A percentile compares a stretch with the other conserved stretches of the same genome.
phyloP scores from a whole-genome alignment of 495 filamentous ascomycete genomes.

The Diplogelasinospora grovesii region DNA sequence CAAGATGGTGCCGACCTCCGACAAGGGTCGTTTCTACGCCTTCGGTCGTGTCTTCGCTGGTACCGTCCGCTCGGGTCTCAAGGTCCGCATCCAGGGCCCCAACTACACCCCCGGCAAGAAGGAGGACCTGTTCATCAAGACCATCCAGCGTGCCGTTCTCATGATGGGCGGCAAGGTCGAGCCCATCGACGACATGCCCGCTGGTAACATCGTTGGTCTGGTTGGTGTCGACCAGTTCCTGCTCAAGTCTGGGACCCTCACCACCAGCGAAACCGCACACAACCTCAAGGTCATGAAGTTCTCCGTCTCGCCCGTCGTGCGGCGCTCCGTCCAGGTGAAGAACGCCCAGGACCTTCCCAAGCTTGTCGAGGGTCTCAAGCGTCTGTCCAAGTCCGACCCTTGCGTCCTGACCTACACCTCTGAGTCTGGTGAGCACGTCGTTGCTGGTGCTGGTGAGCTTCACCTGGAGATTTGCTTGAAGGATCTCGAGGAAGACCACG shows the following conservation, averaged over 20 bases:
- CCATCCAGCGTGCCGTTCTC: conserved; percentile 98
- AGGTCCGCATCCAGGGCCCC: conserved; percentile 99
- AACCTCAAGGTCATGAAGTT: conserved; percentile 99
- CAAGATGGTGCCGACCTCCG: conserved; percentile 99
- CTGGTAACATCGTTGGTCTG: conserved; percentile 98
- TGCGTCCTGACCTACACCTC: conserved; percentile 87
- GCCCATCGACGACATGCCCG: conserved; percentile 97
- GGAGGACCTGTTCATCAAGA: conserved; percentile 99
- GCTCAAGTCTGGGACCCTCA: conserved; percentile 99
- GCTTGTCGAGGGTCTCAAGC: conserved; percentile 99
- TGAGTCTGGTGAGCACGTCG: conserved; percentile 95
- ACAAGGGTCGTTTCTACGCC: conserved; percentile 99
- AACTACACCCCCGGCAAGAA: conserved; percentile 98
- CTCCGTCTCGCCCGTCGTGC: conserved; percentile 98
- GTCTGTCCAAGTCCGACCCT: conserved; percentile 99
- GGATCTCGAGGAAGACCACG: conserved; percentile 99
- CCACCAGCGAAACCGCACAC: conserved; percentile 95
- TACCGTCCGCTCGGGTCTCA: conserved; percentile 93
- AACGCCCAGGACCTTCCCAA: conserved; percentile 99
- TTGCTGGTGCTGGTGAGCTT: conserved; percentile 97
- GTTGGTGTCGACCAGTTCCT: conserved; percentile 99
- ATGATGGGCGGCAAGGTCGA: conserved; percentile 99
- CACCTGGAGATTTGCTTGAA: conserved; percentile 99
- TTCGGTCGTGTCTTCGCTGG: conserved; percentile 99
- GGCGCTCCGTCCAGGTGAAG: conserved; percentile 98